These are phyloP conservation scores for Metschnikowia bowlesiae DNA, from an alignment of 805 yeast genomes.

Conservation along the genomic window DNA sequence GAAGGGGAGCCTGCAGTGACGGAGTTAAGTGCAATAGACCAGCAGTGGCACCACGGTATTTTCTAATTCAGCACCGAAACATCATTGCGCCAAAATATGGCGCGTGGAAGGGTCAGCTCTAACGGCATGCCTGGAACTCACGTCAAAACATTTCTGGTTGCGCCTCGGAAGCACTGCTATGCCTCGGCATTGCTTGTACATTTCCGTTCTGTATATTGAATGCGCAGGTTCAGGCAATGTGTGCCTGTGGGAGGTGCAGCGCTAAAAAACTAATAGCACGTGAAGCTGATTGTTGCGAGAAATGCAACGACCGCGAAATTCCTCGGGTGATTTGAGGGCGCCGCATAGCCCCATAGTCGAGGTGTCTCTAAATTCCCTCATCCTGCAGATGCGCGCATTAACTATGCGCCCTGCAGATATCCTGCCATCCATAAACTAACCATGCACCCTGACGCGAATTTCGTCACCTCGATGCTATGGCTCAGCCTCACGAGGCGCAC, in stretches of 20 bases:
- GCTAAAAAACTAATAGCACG: neutral
- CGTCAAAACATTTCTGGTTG: neutral
- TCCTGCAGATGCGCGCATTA: neutral
- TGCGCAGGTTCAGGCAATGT: neutral
- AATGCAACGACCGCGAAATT: neutral
- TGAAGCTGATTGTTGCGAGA: neutral
- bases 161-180: slow-evolving; percentile 1
- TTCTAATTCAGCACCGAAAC: neutral
- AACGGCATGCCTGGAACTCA: neutral
- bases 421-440: neutral
- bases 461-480: neutral
- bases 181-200: neutral
- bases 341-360: neutral
- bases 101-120: neutral
- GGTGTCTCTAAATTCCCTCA: slow-evolving; percentile 1
- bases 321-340: neutral
- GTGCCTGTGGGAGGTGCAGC: neutral
- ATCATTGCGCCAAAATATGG: neutral
- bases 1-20: neutral
- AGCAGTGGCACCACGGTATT: neutral
- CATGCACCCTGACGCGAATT: neutral
- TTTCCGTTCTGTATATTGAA: neutral
- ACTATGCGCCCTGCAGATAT: neutral
- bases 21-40: neutral
- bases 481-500: neutral